These are phyloP conservation scores for Microascus cirrosus DNA, from an alignment of 2,329 filamentous ascomycete species.

Conservation along the genomic window DNA sequence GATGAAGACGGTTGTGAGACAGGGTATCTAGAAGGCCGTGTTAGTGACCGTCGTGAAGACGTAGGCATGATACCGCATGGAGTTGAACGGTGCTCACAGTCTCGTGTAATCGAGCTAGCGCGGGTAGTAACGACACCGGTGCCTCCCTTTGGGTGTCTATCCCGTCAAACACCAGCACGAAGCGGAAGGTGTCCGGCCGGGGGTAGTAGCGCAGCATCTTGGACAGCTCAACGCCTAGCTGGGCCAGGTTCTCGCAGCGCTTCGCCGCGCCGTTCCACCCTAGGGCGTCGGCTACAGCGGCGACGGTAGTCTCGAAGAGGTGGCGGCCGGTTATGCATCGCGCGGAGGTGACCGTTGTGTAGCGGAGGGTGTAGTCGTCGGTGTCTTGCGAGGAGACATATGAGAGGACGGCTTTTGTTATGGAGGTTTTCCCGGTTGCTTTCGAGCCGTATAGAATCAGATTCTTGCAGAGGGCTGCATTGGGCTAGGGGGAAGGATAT, in stretches of 20 bases:
- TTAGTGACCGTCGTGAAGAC: neutral
- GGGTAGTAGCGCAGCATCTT: slow-evolving; percentile 42
- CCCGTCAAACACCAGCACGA: slow-evolving; percentile 78
- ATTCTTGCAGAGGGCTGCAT: slow-evolving; percentile 59
- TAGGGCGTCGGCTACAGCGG: slow-evolving; percentile 43
- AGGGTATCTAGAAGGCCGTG: slow-evolving; percentile 54
- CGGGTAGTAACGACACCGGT: slow-evolving; percentile 66
- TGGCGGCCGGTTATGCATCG: slow-evolving; percentile 10
- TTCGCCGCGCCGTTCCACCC: slow-evolving; percentile 36
- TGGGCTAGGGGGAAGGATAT: slow-evolving; percentile 31
- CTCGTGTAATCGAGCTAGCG: slow-evolving; percentile 71
- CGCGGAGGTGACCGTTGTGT: slow-evolving; percentile 41
- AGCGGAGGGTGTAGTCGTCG: slow-evolving; percentile 26
- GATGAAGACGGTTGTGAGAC: slow-evolving; percentile 66
- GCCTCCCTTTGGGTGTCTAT: slow-evolving; percentile 78
- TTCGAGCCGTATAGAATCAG: slow-evolving; percentile 76
- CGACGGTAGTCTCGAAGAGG: slow-evolving; percentile 49
- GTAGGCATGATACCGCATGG: neutral
- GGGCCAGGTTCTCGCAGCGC: slow-evolving; percentile 71
- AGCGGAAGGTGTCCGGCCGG: slow-evolving; percentile 36
- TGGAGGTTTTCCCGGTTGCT: slow-evolving; percentile 73
- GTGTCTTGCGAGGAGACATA: neutral
- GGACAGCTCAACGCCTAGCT: slow-evolving; percentile 61
- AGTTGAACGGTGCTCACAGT: slow-evolving; percentile 40
- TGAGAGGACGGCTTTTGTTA: slow-evolving; percentile 20